phyloP scores from a whole-genome alignment of 768 basidiomycete species.

The Naganishia vishniacii region DNA sequence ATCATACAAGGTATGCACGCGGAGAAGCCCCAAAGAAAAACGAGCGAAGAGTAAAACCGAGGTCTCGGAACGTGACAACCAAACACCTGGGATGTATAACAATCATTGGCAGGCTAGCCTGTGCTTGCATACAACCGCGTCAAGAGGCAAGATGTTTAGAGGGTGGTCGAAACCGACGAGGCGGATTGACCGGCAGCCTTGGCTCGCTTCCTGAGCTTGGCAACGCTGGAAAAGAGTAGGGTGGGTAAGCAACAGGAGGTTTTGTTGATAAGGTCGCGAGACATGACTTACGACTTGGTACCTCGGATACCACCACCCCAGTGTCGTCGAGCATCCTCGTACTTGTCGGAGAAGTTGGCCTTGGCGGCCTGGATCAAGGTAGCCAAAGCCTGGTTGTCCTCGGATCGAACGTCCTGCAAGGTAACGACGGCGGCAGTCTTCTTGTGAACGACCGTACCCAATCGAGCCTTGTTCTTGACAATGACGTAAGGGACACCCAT shows the following conservation, averaged over 20 bases:
- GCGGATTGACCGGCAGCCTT: constrained; percentile 68
- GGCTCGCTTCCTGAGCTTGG: constrained; percentile 88
- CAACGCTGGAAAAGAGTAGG: constrained; percentile 60
- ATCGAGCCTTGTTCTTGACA: constrained; percentile 94
- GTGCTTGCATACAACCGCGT: background rate
- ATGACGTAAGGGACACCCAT: constrained; percentile 99
- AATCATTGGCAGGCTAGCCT: background rate
- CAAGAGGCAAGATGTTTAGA: constrained; percentile 37
- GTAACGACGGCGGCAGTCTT: constrained; percentile 91
- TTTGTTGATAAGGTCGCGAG: too few species aligned
- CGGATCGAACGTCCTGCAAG: constrained; percentile 87
- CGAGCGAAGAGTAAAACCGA: background rate
- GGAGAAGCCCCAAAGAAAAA: background rate
- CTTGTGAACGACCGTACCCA: constrained; percentile 97
- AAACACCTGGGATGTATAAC: background rate
- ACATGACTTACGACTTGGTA: constrained; percentile 61
- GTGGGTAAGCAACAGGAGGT: too few species aligned
- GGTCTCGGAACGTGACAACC: background rate
- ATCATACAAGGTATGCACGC: background rate
- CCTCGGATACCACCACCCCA: constrained; percentile 98
- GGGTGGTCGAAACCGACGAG: constrained; percentile 47
- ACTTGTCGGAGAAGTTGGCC: constrained; percentile 95
- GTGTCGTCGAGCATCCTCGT: constrained; percentile 79
- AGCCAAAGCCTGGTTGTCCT: constrained; percentile 87
- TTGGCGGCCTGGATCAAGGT: constrained; percentile 89